These are phyloP conservation scores for Myxozyma lipomycoides DNA, from an alignment of 805 yeast genomes.

Conservation along the genomic window DNA sequence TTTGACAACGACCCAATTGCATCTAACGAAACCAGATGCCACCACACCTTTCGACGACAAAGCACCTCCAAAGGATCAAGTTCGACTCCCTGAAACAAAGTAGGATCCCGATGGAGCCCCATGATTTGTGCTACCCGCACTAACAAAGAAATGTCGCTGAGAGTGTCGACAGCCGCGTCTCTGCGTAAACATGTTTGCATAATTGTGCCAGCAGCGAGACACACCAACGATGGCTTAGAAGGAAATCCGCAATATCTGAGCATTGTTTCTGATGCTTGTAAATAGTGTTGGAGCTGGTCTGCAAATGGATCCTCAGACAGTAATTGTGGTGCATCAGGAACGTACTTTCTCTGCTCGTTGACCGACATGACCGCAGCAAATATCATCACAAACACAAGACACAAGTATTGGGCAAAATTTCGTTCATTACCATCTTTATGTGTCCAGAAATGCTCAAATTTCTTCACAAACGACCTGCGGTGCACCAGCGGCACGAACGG, in stretches of 20 bases:
- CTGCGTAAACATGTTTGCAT: slow-evolving; percentile 10
- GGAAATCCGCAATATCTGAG: slow-evolving; percentile 9
- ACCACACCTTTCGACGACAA: slow-evolving; percentile 15
- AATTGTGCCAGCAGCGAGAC: slow-evolving; percentile 16
- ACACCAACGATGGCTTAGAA: slow-evolving; percentile 6
- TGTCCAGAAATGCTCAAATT: slow-evolving; percentile 14
- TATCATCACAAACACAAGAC: slow-evolving; percentile 8
- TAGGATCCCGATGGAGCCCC: slow-evolving; percentile 23
- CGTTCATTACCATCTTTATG: not conserved
- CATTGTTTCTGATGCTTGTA: slow-evolving; percentile 9
- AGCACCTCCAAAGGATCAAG: slow-evolving; percentile 1
- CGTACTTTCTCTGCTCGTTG: slow-evolving; percentile 11
- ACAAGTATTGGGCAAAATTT: slow-evolving; percentile 2
- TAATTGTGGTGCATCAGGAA: slow-evolving; percentile 7
- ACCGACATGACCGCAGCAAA: slow-evolving; percentile 12
- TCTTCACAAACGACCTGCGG: slow-evolving; percentile 4
- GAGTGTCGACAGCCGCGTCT: slow-evolving; percentile 6
- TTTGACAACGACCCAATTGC: slow-evolving; percentile 10
- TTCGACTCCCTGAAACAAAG: slow-evolving; percentile 2
- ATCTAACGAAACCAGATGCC: slow-evolving; percentile 19
- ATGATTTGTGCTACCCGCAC: slow-evolving; percentile 16
- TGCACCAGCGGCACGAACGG: slow-evolving; percentile 19
- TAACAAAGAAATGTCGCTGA: slow-evolving; percentile 10
- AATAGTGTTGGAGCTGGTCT: slow-evolving; percentile 4
- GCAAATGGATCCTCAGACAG: not conserved